Base-by-base conservation (phyloP, 1,139 yeast species). In the Dujonia santamariae region DNA sequence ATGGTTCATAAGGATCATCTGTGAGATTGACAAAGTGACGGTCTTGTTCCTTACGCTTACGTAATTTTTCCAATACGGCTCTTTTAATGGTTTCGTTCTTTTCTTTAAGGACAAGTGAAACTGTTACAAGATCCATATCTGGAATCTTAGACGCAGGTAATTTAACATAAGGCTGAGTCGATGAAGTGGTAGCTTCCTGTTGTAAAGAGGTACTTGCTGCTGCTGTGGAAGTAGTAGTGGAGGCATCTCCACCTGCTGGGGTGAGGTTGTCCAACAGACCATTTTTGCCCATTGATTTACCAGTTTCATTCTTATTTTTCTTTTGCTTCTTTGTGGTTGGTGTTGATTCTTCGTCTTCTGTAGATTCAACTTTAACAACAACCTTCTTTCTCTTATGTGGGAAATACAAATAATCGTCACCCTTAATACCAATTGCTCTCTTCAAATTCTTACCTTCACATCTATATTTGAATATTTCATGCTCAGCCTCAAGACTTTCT, bases 121-220 rank as follows among this genome's bases (percentile, higher is more conserved):
- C 90, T 4, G 96, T 85, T 25, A 85, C 80, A 46, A 90, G 69
- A 36, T 87, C 95, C 75, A 90, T 75, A 59, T 90, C 97, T 9
- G 97, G 97, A 47, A 90, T 85, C 61, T 88, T 86, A 2, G 96
- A 84, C 19, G 94, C 84, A 8, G 96, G 95, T 28, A 87, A 62
- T 46, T 85, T 84, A 49, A 86, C 95, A 61, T 86, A 85, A 7
- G 95, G 90, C 51, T 85, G 95, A 32, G 73, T 72, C 3, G 72
- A 58, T 4, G 70, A 56, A 7, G 67, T 50, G 12, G 60, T 40
- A 30, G 35, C 45, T 19, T 51, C 56, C 28, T 53, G 54, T 32
- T 45, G 53, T 28, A 32, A 31, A 8, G 19, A 19, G 3, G 32
- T 26, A 5, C 36, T 19, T 12, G 34, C 18, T 22, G 32, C 32